phyloP scores from a whole-genome alignment of 2,329 filamentous ascomycete genomes.

The Fusarium torulosum region DNA sequence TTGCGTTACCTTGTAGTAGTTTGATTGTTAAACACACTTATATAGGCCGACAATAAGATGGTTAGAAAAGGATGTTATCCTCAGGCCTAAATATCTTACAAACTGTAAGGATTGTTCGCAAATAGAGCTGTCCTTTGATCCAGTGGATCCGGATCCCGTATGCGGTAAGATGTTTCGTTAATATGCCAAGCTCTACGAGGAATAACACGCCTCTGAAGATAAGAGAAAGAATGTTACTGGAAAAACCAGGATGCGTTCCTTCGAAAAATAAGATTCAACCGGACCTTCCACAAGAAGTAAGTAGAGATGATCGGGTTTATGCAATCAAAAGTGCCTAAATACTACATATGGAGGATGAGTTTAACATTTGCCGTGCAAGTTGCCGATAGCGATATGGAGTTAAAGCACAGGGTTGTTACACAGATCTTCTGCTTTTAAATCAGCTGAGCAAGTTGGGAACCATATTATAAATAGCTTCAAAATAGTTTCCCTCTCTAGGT shows the following conservation, averaged over 20 bases:
- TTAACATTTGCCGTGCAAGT: background rate
- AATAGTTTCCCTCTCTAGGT: background rate
- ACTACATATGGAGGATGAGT: background rate
- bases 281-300: constrained; percentile 23
- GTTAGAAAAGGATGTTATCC: background rate
- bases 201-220: background rate
- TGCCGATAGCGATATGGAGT: background rate
- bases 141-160: background rate
- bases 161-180: background rate
- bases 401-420: background rate
- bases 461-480: constrained; percentile 12
- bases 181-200: background rate
- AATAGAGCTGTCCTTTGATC: background rate
- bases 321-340: background rate
- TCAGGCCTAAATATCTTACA: background rate
- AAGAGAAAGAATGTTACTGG: background rate
- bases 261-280: background rate
- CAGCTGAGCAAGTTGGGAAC: background rate
- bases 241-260: background rate
- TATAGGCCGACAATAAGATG: background rate
- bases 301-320: background rate
- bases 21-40: background rate
- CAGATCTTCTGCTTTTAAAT: background rate
- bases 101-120: no score
- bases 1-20: background rate